Percentiles rank a stretch among this genome's conserved stretches.
Conservation (phyloP, 768 basidiomycete genomes). For the Termitomyces titanicus region DNA sequence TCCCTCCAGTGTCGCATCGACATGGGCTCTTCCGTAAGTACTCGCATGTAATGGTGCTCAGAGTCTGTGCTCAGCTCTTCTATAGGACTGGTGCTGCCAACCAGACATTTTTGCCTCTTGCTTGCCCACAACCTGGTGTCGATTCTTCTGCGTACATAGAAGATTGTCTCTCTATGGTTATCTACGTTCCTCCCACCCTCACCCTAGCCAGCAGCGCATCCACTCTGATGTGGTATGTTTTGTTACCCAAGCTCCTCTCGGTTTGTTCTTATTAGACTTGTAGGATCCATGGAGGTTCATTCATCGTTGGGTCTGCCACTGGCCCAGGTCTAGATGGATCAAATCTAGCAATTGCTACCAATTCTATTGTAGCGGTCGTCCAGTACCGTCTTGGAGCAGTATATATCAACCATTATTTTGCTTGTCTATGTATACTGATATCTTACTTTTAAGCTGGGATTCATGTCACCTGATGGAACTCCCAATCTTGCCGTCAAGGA, state of each 20-base stretch:
- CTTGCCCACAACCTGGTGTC: constrained; percentile 65
- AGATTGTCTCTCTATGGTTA: constrained; percentile 78
- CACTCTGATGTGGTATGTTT: constrained; percentile 57
- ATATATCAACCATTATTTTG: constrained; percentile 32
- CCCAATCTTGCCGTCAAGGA: constrained; percentile 75
- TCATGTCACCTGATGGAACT: constrained; percentile 64
- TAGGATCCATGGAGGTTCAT: constrained; percentile 89
- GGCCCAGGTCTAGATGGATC: constrained; percentile 76
- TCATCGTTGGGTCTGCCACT: constrained; percentile 65
- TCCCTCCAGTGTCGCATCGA: constrained; percentile 46
- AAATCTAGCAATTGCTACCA: constrained; percentile 62
- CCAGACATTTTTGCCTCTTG: constrained; percentile 53
- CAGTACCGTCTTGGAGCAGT: constrained; percentile 85
- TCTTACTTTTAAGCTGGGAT: constrained; percentile 52
- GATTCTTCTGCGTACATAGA: constrained; percentile 54
- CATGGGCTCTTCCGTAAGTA: constrained; percentile 65
- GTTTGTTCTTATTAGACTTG: neutral
- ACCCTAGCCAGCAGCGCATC: constrained; percentile 34
- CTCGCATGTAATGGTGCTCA: neutral
- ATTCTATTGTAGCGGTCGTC: constrained; percentile 75
- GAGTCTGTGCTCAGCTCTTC: constrained; percentile 1
- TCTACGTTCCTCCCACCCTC: constrained; percentile 58
- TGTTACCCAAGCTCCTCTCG: neutral
- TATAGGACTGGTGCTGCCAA: constrained; percentile 49
- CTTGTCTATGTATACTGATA: constrained; percentile 3